Base-by-base conservation (phyloP, 495 filamentous ascomycete species). In the Xylaria nigripes region DNA sequence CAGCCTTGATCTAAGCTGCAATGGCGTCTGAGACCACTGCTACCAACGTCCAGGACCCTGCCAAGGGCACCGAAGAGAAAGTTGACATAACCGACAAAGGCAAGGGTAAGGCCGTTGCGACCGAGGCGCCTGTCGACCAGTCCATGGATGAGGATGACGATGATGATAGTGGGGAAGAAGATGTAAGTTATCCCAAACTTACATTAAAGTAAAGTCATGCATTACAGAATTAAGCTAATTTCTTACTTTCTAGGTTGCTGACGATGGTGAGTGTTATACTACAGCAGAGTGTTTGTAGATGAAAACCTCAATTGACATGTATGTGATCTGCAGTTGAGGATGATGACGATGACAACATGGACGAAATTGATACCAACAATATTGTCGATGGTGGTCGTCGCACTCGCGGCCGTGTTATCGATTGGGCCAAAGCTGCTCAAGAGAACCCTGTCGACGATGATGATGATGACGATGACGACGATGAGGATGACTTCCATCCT, bases 351-450 rank as follows among this genome's bases (percentile, higher is more conserved):
- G 89, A 93, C 61, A 84, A 87, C 70, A 82, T 96, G 74, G 87
- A 90, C 68, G 90, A 90, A 68, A 94, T 97, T 68, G 89, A 94
- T 66, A 70, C 79, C 34, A 78, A 80, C 59, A 96, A 96, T 77
- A 96, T 97, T 72, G 82, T 97, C 64, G 45, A 56, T 8, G 76
- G 71, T 54, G 86, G 86, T 64, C 80, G 85, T 40, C 91, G 93
- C 68, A 98, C 93, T 36, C 91, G 93, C 60, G 86, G 87, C 59
- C 72, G 71, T 41, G 86, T 86, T 65, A 89, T 94, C 58, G 85
- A 95, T 74, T 94, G 85, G 67, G 85, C 83, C 59, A 86, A 90
- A 68, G 87, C 87, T 9, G 86, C 85, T n/a, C 70, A 81, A 61
- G 78, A 82, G 66, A 76, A 78, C 48, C 85, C 83, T 12, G 75